Evolutionary conservation across 2,329 filamentous ascomycete genomes (phyloP), one percentile per base, ranked within the genome.

Genomic region (Sordariomycetes sp.): DNA sequence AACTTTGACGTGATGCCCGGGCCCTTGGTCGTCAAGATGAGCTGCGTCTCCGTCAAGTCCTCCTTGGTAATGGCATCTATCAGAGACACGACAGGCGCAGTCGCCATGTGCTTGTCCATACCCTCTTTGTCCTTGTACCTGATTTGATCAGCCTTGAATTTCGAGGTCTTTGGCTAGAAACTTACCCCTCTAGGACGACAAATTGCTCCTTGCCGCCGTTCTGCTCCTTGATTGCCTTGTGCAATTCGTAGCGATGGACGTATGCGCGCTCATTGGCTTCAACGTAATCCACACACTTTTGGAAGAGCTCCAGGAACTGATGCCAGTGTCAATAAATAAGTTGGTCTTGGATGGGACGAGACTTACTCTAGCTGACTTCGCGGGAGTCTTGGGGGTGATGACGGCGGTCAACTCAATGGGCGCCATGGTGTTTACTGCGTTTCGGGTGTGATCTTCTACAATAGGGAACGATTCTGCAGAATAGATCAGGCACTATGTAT

Each of bases 171-270:
- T 8, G 16, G 29, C 16, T 5, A 4, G n/a, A 17, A 11, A 33
- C 32, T 39, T 40, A 50, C 50, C 43, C 45, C 37, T 50, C 48
- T 10, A 48, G 38, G 26, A 46, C 34, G 20, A 53, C 37, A 33
- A 49, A 45, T 32, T 49, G 43, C 21, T 46, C 38, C 12, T 45
- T 43, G 26, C 42, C 41, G n/a, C n/a, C n/a, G 18, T 46, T 47
- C 19, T 44, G 36, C 32, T 48, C 43, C 8, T 40, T 38, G 21
- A 45, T 39, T 14, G 43, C 45, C 21, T 42, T 37, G 30, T 49
- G 51, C 31, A 49, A 21, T 37, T 49, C 43, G 21, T 46, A 52
- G 12, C 44, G 42, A 28, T 41, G 35, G n/a, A 53, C 41, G 15
- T 43, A 43, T 10, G 31, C 34, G 19, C 45, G 46, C 41, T 52